Base-by-base conservation (phyloP, 2,329 filamentous ascomycete genomes). In the Helotiales sp. region DNA sequence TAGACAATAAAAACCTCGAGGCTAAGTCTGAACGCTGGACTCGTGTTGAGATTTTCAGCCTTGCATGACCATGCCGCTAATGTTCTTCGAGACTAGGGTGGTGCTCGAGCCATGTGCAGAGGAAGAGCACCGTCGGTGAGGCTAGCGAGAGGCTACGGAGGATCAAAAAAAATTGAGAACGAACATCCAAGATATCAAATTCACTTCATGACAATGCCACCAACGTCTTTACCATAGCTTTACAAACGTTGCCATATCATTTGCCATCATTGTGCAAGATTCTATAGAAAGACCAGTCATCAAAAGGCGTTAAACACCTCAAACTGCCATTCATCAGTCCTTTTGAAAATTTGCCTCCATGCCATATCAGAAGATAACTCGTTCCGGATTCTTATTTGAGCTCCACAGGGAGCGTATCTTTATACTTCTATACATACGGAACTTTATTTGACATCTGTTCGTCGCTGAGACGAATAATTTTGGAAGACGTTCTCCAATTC, bases 371-470 rank as follows among this genome's bases (percentile, higher is more conserved):
- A 54, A 55, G 17, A 58, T 34, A 54, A 55, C 12, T 51, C 57
- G 53, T 52, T 40, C 55, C 59, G 52, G 65, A 55, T 52, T 57
- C 46, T 58, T 58, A 19, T 53, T 51, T 62, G 61, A 63, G 59
- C 65, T 68, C 63, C 61, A 60, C 33, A 60, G 27, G 60, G 66
- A 62, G 62, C 60, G 55, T 15, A 52, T 15, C 17, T 66, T 66
- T 40, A 61, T 69, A 52, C 52, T 69, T 31, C 52, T 68, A 25
- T 68, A 69, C 58, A 68, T 63, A 68, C 50, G 55, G 27, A 15
- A 34, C 13, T 52, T 51, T 25, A 49, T 47, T 48, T 30, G 13
- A 58, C 31, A 55, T 55, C 51, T 52, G 44, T 38, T 38, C 48
- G 9, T 34, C 58, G 56, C 47, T 58, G 59, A 63, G 25, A 15